Conservation (phyloP, 306 rosid species). For the Acacia acuminata region DNA sequence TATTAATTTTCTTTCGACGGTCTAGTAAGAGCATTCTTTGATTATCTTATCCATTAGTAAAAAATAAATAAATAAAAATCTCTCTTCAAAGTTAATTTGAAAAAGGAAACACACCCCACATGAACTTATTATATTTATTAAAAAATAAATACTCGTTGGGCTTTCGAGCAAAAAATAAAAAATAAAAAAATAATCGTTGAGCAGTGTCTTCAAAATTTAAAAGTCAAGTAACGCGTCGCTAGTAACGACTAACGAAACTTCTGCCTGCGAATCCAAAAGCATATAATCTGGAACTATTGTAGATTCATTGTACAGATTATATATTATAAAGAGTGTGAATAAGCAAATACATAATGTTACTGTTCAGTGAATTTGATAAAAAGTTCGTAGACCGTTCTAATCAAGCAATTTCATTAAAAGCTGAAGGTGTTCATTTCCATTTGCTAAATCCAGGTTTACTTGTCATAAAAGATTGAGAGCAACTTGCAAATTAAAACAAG, state of each 20-base stretch:
- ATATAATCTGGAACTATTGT: too few species aligned
- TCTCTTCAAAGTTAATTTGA: not conserved
- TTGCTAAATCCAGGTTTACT: not conserved
- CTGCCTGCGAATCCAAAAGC: not conserved
- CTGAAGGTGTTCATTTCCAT: not conserved
- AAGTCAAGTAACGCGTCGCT: not conserved
- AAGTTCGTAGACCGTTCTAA: not conserved
- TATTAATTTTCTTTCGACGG: not conserved
- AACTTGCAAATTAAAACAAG: too few species aligned
- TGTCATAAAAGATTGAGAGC: too few species aligned
- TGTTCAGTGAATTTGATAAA: not conserved
- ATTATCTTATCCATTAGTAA: too few species aligned
- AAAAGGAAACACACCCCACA: not conserved
- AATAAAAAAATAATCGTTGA: too few species aligned
- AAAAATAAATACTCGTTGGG: too few species aligned
- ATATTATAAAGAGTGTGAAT: not conserved
- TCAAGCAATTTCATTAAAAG: not conserved
- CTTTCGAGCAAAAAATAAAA: too few species aligned
- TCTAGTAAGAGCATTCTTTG: not conserved
- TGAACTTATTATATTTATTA: too few species aligned
- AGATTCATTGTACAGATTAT: too few species aligned
- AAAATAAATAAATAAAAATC: too few species aligned
- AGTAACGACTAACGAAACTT: not conserved
- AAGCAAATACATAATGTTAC: not conserved
- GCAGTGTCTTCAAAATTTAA: not conserved